Conservation (phyloP, 192 early-diverging fungal species). For the Coemansia sp. region DNA sequence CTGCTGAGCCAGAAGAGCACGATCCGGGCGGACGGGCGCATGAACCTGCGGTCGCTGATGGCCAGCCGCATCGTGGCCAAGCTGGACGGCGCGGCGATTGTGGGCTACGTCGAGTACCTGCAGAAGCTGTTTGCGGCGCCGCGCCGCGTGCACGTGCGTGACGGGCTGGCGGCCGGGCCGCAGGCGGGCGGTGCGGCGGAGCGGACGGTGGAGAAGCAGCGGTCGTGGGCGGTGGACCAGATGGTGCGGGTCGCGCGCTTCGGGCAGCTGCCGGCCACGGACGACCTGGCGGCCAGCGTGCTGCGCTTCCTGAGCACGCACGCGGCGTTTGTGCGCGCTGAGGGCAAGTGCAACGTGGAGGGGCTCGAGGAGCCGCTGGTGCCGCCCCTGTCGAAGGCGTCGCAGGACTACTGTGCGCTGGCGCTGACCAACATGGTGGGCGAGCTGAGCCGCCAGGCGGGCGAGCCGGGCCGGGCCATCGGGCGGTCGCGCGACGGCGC, state of each 20-base stretch:
- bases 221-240: conserved; percentile 81
- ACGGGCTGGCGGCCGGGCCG: conserved; percentile 30
- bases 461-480: neutral
- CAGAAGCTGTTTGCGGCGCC: conserved; percentile 65
- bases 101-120: conserved; percentile 72
- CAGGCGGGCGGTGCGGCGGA: conserved; percentile 25
- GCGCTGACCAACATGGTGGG: conserved; percentile 68
- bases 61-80: conserved; percentile 72
- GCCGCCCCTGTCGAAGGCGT: conserved; percentile 59
- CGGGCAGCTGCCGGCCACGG: conserved; percentile 70
- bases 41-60: conserved; percentile 66
- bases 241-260: conserved; percentile 73
- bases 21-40: conserved; percentile 61
- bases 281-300: conserved; percentile 66
- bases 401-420: conserved; percentile 59
- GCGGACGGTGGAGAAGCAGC: conserved; percentile 54
- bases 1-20: conserved; percentile 71
- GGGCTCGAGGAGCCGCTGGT: conserved; percentile 41
- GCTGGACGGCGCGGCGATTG: conserved; percentile 67
- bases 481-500: conserved; percentile 8
- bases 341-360: conserved; percentile 39
- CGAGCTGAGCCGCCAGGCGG: conserved; percentile 52
- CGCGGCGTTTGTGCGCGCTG: conserved; percentile 65
- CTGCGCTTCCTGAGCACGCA: conserved; percentile 69
- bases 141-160: conserved; percentile 11